Conservation (phyloP, 2,329 filamentous ascomycete genomes). For the Paecilomyces formosus region DNA sequence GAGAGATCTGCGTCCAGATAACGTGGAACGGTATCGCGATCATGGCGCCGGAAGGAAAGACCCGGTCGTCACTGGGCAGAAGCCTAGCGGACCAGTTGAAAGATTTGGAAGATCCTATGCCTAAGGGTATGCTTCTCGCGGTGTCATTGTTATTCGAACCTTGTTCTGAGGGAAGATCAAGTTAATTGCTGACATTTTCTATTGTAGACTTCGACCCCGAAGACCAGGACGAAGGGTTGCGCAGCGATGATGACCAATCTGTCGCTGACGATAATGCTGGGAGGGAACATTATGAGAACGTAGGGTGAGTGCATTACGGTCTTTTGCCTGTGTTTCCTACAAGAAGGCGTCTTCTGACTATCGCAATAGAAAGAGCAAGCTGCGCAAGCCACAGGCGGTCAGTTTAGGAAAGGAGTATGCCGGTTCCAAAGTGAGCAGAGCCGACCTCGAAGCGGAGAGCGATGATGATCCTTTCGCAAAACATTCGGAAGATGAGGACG, state of each 20-base stretch:
- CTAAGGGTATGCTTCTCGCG: conserved; percentile 48
- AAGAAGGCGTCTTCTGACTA: not conserved
- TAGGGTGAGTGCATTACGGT: conserved; percentile 48
- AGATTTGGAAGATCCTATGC: conserved; percentile 54
- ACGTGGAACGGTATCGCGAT: conserved; percentile 4
- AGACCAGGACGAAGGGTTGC: conserved; percentile 50
- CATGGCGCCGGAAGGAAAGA: conserved; percentile 38
- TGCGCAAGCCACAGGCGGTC: conserved; percentile 64
- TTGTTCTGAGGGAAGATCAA: not conserved
- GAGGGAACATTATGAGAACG: conserved; percentile 78
- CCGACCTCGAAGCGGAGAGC: conserved; percentile 54
- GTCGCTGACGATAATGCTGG: conserved; percentile 45
- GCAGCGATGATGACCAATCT: conserved; percentile 50
- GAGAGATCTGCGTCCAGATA: not conserved
- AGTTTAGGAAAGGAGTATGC: conserved; percentile 72
- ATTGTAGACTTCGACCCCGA: conserved; percentile 74
- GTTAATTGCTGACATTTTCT: conserved; percentile 3
- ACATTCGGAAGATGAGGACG: conserved; percentile 29
- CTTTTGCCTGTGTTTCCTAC: conserved; percentile 1
- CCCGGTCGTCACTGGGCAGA: conserved; percentile 34
- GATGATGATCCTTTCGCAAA: conserved; percentile 40
- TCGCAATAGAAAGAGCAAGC: conserved; percentile 63
- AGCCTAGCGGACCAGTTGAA: conserved; percentile 54
- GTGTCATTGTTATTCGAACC: not conserved
- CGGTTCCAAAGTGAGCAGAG: conserved; percentile 66